Percentiles rank a stretch among this genome's conserved stretches.
phyloP scores from a whole-genome alignment of 805 yeast species.

The Saturnispora saitoi region DNA sequence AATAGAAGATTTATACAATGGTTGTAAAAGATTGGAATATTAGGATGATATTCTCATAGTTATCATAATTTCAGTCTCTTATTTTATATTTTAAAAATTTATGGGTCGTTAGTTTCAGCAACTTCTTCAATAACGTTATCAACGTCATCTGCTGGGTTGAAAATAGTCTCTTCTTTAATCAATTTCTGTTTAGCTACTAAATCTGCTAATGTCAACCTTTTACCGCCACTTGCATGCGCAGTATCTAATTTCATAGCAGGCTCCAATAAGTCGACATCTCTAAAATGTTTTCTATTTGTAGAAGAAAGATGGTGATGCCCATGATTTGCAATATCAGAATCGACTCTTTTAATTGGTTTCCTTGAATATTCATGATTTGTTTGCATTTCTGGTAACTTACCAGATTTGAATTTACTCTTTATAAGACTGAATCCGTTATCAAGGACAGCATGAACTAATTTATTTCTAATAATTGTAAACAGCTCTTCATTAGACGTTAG shows the following conservation, averaged over 20 bases:
- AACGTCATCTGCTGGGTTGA: slow-evolving; percentile 4
- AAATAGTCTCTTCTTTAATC: slow-evolving; percentile 8
- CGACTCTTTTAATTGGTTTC: not conserved
- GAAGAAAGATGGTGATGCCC: slow-evolving; percentile 3
- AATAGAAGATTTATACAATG: no score
- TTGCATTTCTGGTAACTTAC: slow-evolving; percentile 6
- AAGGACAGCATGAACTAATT: slow-evolving; percentile 45
- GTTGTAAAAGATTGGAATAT: not conserved
- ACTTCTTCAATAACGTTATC: not conserved
- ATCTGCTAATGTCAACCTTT: not conserved
- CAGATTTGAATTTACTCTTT: slow-evolving; percentile 53
- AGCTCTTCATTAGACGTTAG: slow-evolving; percentile 72
- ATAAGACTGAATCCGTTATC: slow-evolving; percentile 69
- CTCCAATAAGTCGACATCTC: slow-evolving; percentile 16
- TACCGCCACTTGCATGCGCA: not conserved
- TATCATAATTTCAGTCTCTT: no score
- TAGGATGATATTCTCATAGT: no score
- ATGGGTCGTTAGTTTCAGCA: not conserved
- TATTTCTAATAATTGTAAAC: slow-evolving; percentile 50
- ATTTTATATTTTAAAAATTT: not conserved
- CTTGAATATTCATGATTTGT: not conserved
- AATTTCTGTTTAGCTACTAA: not conserved
- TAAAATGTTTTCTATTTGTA: slow-evolving; percentile 4
- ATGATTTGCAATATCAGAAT: not conserved
- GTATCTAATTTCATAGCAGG: slow-evolving; percentile 20